Percentiles rank a stretch among this genome's conserved stretches.
Conservation (phyloP, 2,329 filamentous ascomycete species). For the Dothidotthia symphoricarpi region DNA sequence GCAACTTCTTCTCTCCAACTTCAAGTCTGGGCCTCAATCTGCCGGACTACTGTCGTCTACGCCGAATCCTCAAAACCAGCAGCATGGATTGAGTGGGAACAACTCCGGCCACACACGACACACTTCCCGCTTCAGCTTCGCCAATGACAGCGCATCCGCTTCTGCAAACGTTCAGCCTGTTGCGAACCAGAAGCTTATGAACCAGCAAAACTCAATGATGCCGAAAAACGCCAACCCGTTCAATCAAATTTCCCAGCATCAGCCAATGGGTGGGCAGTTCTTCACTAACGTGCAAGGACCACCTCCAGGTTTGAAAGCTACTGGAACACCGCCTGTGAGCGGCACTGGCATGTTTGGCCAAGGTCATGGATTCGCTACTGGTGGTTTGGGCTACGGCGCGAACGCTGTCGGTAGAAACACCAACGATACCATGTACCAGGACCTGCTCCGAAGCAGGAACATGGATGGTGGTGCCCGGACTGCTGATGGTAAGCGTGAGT, state of each 20-base stretch:
- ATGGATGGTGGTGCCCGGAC: constrained; percentile 65
- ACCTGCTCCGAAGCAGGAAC: constrained; percentile 68
- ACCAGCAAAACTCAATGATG: constrained; percentile 85
- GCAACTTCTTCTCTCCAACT: constrained; percentile 61
- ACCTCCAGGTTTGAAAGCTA: constrained; percentile 91
- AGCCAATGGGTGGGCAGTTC: constrained; percentile 63
- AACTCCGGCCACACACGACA: constrained; percentile 73
- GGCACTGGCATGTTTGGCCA: constrained; percentile 85
- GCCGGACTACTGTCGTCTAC: constrained; percentile 55
- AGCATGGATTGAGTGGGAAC: constrained; percentile 55
- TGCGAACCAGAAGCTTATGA: constrained; percentile 78
- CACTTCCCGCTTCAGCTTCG: constrained; percentile 83
- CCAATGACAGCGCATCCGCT: constrained; percentile 66
- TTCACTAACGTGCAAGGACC: constrained; percentile 87
- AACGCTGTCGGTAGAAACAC: constrained; percentile 68
- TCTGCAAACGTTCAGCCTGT: constrained; percentile 68
- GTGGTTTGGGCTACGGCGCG: constrained; percentile 61
- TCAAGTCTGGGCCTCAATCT: constrained; percentile 53
- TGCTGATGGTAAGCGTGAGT: constrained; percentile 98
- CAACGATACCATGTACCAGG: constrained; percentile 72
- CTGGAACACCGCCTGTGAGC: constrained; percentile 82
- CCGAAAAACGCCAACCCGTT: constrained; percentile 51
- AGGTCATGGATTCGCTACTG: constrained; percentile 75
- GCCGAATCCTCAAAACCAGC: constrained; percentile 49
- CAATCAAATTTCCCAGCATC: constrained; percentile 55